Conservation (phyloP, 805 yeast genomes). For the Wickerhamiella australiensis region DNA sequence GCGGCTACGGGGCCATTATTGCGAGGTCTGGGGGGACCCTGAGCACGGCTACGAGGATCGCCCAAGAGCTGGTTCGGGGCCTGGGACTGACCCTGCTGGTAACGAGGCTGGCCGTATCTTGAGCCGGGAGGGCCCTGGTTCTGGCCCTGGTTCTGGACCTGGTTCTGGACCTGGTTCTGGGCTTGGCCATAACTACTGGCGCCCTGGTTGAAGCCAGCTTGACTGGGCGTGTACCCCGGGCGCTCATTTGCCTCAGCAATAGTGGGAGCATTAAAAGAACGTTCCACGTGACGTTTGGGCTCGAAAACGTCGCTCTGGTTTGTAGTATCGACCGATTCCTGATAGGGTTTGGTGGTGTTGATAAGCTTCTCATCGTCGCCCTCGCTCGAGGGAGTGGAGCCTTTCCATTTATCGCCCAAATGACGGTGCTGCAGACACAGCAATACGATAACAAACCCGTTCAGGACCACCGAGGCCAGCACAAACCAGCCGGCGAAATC, state of each 20-base stretch:
- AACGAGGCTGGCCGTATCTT: neutral
- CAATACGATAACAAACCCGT: slow-evolving; percentile 51
- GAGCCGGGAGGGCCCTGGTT: neutral
- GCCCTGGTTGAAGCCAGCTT: too few relatives aligned
- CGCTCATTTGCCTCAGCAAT: neutral
- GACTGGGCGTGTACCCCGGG: too few relatives aligned
- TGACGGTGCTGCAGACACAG: slow-evolving; percentile 65
- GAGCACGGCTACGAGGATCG: neutral
- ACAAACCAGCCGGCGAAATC: slow-evolving; percentile 81
- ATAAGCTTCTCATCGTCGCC: slow-evolving; percentile 20
- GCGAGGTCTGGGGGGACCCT: neutral
- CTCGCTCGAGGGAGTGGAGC: slow-evolving; percentile 13
- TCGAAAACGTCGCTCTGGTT: neutral
- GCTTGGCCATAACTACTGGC: too few relatives aligned
- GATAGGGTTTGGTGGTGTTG: slow-evolving; percentile 9
- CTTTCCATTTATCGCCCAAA: slow-evolving; percentile 30
- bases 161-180: too few relatives aligned
- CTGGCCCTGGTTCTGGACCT: too few relatives aligned
- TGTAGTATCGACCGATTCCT: neutral
- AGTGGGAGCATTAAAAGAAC: neutral
- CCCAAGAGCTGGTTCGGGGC: neutral
- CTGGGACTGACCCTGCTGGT: slow-evolving; percentile 1
- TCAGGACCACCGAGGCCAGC: slow-evolving; percentile 51
- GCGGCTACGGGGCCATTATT: slow-evolving; percentile 9
- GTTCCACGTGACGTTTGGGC: neutral